A percentile compares a stretch with the other conserved stretches of the same genome.
phyloP scores from a whole-genome alignment of 306 rosid genomes.

The Crataegus laevigata region DNA sequence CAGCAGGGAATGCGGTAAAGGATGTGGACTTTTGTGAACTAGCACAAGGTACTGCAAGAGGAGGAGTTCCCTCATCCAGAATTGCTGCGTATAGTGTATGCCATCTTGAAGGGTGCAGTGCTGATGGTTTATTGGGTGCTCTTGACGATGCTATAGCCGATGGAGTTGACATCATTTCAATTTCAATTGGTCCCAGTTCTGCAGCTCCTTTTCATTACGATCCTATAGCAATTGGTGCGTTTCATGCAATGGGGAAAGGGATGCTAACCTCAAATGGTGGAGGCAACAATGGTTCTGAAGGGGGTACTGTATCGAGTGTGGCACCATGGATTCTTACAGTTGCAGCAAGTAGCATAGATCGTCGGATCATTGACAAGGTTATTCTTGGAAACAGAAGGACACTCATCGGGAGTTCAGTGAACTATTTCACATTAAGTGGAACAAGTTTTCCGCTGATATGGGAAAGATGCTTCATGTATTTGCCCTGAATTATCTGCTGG shows the following conservation, averaged over 20 bases:
- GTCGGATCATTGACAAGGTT: background rate
- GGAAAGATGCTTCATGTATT: background rate
- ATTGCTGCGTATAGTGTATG: conserved; percentile 5
- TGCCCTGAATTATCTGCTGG: background rate
- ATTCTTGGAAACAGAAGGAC: background rate
- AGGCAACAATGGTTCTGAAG: conserved; percentile 16
- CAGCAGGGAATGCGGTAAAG: background rate
- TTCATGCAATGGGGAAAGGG: conserved; percentile 16
- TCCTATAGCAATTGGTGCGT: conserved; percentile 16
- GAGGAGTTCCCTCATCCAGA: background rate
- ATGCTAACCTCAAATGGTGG: conserved; percentile 13
- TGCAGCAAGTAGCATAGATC: conserved; percentile 9
- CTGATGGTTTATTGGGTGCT: conserved; percentile 15
- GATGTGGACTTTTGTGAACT: background rate
- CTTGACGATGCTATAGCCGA: conserved; percentile 28
- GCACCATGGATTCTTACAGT: background rate
- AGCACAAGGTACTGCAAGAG: background rate
- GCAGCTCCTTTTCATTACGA: background rate
- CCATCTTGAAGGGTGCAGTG: background rate
- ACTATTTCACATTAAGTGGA: background rate
- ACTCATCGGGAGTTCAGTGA: background rate
- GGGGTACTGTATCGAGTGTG: background rate
- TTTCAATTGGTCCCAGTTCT: background rate
- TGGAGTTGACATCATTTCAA: conserved; percentile 19
- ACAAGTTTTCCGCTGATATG: background rate